Evolutionary conservation across 768 basidiomycete genomes (phyloP).

Genomic region (Macrolepiota albuminosa): DNA sequence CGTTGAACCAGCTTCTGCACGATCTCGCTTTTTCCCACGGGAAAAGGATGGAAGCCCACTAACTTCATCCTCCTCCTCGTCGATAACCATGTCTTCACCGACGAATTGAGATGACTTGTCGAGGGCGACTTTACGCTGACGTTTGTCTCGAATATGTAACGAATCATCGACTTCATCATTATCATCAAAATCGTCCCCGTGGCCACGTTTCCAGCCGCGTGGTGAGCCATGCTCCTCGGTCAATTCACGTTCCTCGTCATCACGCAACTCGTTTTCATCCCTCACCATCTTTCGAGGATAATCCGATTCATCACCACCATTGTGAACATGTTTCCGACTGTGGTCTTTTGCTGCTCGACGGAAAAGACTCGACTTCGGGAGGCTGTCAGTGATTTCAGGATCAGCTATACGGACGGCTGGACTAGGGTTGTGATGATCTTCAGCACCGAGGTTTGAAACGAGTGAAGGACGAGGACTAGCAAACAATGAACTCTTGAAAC

Average conservation of each 20-base stretch:
- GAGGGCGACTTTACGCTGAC: slow-evolving; percentile 49
- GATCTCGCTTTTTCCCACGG: slow-evolving; percentile 74
- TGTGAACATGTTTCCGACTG: slow-evolving; percentile 34
- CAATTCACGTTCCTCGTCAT: slow-evolving; percentile 44
- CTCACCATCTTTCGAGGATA: slow-evolving; percentile 52
- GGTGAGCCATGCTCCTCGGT: slow-evolving; percentile 21
- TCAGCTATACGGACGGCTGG: slow-evolving; percentile 17
- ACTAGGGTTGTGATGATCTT: slow-evolving; percentile 34
- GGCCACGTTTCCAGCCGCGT: slow-evolving; percentile 48
- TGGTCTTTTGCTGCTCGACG: slow-evolving; percentile 29
- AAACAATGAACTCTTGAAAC: not conserved
- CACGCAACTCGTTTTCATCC: slow-evolving; percentile 41
- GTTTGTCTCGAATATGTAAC: slow-evolving; percentile 43
- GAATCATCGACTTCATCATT: slow-evolving; percentile 27
- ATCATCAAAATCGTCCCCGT: slow-evolving; percentile 42
- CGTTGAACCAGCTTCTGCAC: slow-evolving; percentile 65
- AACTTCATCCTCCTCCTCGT: slow-evolving; percentile 41
- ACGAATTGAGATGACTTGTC: slow-evolving; percentile 33
- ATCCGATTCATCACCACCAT: slow-evolving; percentile 35
- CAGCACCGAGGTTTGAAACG: slow-evolving; percentile 23
- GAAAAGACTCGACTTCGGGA: slow-evolving; percentile 17
- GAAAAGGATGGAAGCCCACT: slow-evolving; percentile 30
- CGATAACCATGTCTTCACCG: slow-evolving; percentile 43
- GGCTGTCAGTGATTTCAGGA: slow-evolving; percentile 14
- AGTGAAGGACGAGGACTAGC: slow-evolving; percentile 1